Base-by-base conservation (phyloP, 306 rosid species). In the Acacia acuminata region DNA sequence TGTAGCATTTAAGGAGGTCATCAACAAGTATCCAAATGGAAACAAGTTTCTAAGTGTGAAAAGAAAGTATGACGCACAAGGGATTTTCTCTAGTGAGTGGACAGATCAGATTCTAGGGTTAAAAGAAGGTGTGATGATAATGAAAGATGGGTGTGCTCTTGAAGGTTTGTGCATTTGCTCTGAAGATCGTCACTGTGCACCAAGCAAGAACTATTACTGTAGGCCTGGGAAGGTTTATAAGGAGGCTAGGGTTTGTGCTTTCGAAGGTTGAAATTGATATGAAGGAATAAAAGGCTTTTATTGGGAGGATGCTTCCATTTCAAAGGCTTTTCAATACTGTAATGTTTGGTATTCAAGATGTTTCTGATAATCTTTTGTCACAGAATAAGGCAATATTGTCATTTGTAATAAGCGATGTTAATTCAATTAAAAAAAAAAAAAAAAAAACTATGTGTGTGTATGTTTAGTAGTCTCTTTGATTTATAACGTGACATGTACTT, bases 131-230 rank as follows among this genome's bases (percentile, higher is more conserved):
- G 71, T 92, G 27, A 81, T 50, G 13, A 65, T 87, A 30, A 5
- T 86, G 2, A 94, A 87, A 53, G 90, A 90, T 60, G 95, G 95
- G 12, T 92, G 98, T 77, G 97, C 95, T 1, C 75, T 92, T 24
- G 98, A 94, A 84, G 98, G 98, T 6, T 81, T 92, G 61, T 94
- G 98, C 44, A 70, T 91, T 40, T 94, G 97, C 82, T 88, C 89
- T 5, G 71, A 87, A 14, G 91, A 94, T 53, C 78, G 56, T 60
- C 96, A 94, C 30, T 92, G 97, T 69, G 94, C 92, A 66, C 98
- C 98, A 3, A 85, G 58, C 58, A 92, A 81, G 53, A 92, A 90
- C 0, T 92, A 90, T 65, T 88, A 79, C 53, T 94, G 97, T 34
- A 88, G 82, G 61, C 83, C 82, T 7, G 96, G 97, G 0, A 91